Evolutionary conservation across 1,284 basidiomycete genomes (phyloP).

Genomic region (Microbotryomycetes sp.): DNA sequence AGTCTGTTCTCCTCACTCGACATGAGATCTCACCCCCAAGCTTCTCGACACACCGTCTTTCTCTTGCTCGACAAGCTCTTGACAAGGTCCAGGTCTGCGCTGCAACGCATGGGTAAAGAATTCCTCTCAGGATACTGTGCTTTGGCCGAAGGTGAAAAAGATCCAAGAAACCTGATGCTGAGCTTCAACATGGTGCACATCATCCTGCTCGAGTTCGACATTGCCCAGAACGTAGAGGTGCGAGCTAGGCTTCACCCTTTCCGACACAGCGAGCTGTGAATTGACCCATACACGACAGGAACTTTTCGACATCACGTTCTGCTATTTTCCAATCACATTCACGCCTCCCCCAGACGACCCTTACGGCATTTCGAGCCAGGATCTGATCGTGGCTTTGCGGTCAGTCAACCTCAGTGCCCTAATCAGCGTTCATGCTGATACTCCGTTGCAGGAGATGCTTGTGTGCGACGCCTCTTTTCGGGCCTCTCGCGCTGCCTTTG

Average conservation of each 20-base stretch:
- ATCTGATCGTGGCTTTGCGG: slow-evolving; percentile 70
- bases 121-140: slow-evolving; percentile 68
- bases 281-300: slow-evolving; percentile 48
- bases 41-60: slow-evolving; percentile 73
- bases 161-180: slow-evolving; percentile 86
- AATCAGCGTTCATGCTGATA: too few species aligned
- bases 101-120: slow-evolving; percentile 62
- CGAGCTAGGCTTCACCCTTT: too few species aligned
- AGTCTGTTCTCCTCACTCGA: slow-evolving; percentile 72
- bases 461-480: slow-evolving; percentile 71
- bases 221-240: slow-evolving; percentile 66
- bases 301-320: slow-evolving; percentile 91
- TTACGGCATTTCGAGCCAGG: slow-evolving; percentile 83
- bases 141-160: slow-evolving; percentile 90
- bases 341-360: slow-evolving; percentile 89
- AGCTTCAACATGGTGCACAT: slow-evolving; percentile 82
- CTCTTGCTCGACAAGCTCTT: slow-evolving; percentile 73
- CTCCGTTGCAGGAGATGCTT: slow-evolving; percentile 51
- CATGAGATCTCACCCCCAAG: slow-evolving; percentile 74
- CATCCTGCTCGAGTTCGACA: slow-evolving; percentile 80
- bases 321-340: slow-evolving; percentile 98
- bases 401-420: slow-evolving; percentile 35
- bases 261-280: neutral
- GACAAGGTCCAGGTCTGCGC: slow-evolving; percentile 50
- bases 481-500: slow-evolving; percentile 72